These are phyloP conservation scores for Eucalyptus guilfoylei DNA, from an alignment of 345 rosid species.

Conservation along the genomic window DNA sequence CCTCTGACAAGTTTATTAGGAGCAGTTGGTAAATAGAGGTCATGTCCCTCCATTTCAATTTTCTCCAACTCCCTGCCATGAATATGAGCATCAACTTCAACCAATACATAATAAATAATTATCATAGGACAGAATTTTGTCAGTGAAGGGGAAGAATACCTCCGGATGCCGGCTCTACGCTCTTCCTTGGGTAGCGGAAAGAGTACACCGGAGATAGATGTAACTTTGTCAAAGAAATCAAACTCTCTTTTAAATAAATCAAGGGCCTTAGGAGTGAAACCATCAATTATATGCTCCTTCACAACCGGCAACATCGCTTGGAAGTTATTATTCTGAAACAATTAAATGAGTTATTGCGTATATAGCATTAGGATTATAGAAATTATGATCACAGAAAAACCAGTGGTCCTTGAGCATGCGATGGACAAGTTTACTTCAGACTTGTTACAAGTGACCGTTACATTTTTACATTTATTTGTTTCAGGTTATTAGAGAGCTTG, in stretches of 20 bases:
- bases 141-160: slow-evolving; percentile 22
- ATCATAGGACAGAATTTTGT: not conserved
- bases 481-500: not conserved
- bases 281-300: slow-evolving; percentile 76
- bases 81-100: not conserved
- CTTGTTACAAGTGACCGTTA: not conserved
- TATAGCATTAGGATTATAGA: not conserved
- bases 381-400: not conserved
- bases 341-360: not conserved
- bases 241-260: slow-evolving; percentile 83
- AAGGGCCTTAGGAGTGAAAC: slow-evolving; percentile 68
- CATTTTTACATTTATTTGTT: not conserved
- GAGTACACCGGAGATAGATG: slow-evolving; percentile 84
- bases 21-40: slow-evolving; percentile 94
- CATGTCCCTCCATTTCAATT: slow-evolving; percentile 79
- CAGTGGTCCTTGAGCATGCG: not conserved
- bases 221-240: slow-evolving; percentile 89
- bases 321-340: slow-evolving; percentile 65
- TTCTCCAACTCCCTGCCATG: slow-evolving; percentile 77
- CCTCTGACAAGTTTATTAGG: slow-evolving; percentile 87
- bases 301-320: slow-evolving; percentile 73
- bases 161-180: slow-evolving; percentile 92
- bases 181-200: slow-evolving; percentile 84
- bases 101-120: not conserved
- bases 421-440: not conserved